phyloP scores from a whole-genome alignment of 495 filamentous ascomycete species.

The Chaetomidium leptoderma region DNA sequence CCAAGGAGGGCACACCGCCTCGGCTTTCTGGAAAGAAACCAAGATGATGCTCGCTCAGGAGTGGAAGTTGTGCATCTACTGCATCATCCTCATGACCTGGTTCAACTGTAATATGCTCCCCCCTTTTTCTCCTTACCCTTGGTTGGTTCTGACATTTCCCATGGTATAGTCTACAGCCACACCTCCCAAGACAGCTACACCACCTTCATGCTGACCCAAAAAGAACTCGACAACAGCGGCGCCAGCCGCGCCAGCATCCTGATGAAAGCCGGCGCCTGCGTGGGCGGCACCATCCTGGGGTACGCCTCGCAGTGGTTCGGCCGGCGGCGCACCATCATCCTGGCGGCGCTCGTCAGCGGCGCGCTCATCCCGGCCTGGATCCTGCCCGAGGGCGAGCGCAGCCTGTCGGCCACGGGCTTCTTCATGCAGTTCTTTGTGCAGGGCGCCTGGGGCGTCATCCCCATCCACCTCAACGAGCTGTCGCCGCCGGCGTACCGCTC shows the following conservation, averaged over 20 bases:
- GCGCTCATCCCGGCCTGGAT: slow-evolving; percentile 69
- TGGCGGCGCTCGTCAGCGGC: slow-evolving; percentile 52
- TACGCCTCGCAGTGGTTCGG: slow-evolving; percentile 69
- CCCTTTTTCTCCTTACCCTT: background rate
- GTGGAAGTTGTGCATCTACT: slow-evolving; percentile 69
- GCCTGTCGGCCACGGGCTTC: slow-evolving; percentile 64
- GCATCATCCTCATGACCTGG: slow-evolving; percentile 68
- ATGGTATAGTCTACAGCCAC: slow-evolving; percentile 61
- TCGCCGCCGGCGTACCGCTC: slow-evolving; percentile 71
- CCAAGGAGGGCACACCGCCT: too few relatives aligned
- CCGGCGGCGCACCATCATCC: slow-evolving; percentile 62
- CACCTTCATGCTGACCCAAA: slow-evolving; percentile 66
- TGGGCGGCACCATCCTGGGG: slow-evolving; percentile 68
- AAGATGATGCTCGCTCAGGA: slow-evolving; percentile 59
- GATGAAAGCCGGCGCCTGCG: slow-evolving; percentile 68
- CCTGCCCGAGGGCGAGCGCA: slow-evolving; percentile 52
- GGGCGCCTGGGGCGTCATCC: slow-evolving; percentile 73
- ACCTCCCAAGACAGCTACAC: slow-evolving; percentile 73
- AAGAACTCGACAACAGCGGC: slow-evolving; percentile 54
- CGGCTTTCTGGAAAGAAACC: slow-evolving; percentile 58
- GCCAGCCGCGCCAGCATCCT: slow-evolving; percentile 68
- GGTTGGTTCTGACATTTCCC: too few relatives aligned
- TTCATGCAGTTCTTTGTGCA: slow-evolving; percentile 76
- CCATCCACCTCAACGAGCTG: slow-evolving; percentile 75
- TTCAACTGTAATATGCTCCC: slow-evolving; percentile 37